Evolutionary conservation across 1,284 basidiomycete species (phyloP), one percentile per base, ranked within the genome.

Genomic region (Apiotrichum siamense): DNA sequence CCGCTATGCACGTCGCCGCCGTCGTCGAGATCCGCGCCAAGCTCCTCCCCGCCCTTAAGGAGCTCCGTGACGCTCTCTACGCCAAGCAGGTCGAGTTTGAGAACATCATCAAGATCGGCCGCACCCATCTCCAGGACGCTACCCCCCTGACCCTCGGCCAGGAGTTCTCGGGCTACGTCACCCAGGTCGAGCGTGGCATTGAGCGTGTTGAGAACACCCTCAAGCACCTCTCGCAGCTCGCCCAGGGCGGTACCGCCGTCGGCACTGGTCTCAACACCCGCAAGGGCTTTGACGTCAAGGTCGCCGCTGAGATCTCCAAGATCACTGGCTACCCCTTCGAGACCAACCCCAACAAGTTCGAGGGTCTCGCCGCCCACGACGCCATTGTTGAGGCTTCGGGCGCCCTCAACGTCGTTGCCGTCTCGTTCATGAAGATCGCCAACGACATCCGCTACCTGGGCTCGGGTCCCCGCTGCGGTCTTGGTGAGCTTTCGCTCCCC

Each of bases 291-390:
- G 96, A 98, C 76, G 84, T 86, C 64, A 92, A 88, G 73, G 83
- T 99, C 54, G 96, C 96, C 18, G 81, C 81, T 26, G 91, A 97
- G 75, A 88, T 98, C 64, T 86, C 90, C 59, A 88, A 87, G 73
- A 79, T 97, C 52, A 94, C 93, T 38, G 91, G 93, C 10, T 77
- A 91, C 49, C 77, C 86, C 55, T 99, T 99, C 76, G 80, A 88
- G 43, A 98, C 96, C 43, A 94, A 96, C 20, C 94, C 94, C 21
- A 99, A 98, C 83, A 99, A 99, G 88, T 98, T 98, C 63, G 96
- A 98, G 76, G 94, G 93, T 5, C 83, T 98, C 50, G 96, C 96
- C 26, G 80, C 88, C 18, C 96, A 98, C 74, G 96, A 99, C 75
- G 96, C 96, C 4, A 83, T 98, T 52, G 92, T 97, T 18, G 96